Evolutionary conservation across 495 filamentous ascomycete species (phyloP).

Genomic region (Talaromyces liani): DNA sequence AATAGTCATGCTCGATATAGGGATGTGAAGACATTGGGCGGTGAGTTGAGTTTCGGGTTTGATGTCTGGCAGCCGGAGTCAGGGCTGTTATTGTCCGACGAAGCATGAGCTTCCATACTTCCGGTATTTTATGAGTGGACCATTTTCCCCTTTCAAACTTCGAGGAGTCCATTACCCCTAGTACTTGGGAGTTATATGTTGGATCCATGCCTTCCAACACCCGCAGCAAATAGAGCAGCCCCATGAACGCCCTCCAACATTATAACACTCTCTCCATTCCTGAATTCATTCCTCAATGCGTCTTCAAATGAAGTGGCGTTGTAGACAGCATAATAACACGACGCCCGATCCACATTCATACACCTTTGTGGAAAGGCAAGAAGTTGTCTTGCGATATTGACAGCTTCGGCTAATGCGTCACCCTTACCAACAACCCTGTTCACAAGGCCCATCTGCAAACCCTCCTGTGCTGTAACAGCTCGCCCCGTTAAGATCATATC

Average conservation of each 20-base stretch:
- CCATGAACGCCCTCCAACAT: conserved; percentile 30
- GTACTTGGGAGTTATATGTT: background rate
- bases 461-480: conserved; percentile 34
- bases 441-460: conserved; percentile 39
- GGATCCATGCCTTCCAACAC: conserved; percentile 31
- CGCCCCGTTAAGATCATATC: conserved; percentile 47
- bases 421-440: conserved; percentile 41
- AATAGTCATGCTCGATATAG: background rate
- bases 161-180: background rate
- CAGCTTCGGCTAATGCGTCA: conserved; percentile 34
- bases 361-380: conserved; percentile 37
- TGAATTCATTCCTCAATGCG: conserved; percentile 35
- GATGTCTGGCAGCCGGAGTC: background rate
- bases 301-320: conserved; percentile 34
- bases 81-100: background rate
- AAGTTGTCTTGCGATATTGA: conserved; percentile 31
- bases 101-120: background rate
- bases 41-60: background rate
- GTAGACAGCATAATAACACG: conserved; percentile 38
- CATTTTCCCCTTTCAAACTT: background rate
- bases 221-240: conserved; percentile 32
- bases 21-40: background rate
- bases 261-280: conserved; percentile 29
- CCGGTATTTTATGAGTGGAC: background rate
- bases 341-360: conserved; percentile 31